Evolutionary conservation across 2,329 filamentous ascomycete species (phyloP), one percentile per base, ranked within the genome.

Genomic region (Ceratocystis ficicola): DNA sequence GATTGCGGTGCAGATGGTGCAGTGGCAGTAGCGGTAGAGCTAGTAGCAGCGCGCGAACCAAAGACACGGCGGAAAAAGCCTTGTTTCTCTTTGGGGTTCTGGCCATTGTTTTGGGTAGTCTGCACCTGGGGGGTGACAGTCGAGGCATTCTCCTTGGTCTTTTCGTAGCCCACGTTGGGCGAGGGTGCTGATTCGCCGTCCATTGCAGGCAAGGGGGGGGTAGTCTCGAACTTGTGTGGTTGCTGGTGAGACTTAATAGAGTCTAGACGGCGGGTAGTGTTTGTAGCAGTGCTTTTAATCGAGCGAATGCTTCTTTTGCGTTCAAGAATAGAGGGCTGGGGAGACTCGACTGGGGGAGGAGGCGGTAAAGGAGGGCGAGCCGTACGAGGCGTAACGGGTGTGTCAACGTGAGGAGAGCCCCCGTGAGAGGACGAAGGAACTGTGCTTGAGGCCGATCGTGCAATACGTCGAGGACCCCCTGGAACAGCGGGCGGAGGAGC

Each of bases 41-140:
- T 41, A 41, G 36, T 41, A 15, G 76, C 81, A 72, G 82, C 88
- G 44, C 88, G 84, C 8, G 86, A 88, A 57, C 79, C 89, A 77
- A 97, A 97, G 48, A 97, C 89, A 69, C 93, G 85, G 71, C 90
- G 86, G 78, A 97, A 97, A 78, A 99, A 97, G 22, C 94, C 92
- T 7, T 84, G 89, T 66, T 86, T 85, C 72, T 90, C 86, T 73
- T 88, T 89, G 64, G 79, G 73, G 66, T 75, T 76, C 71, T 78
- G 70, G 74, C 77, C 69, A 72, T 77, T 69, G 75, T 75, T 69
- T 72, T 77, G 68, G 73, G 74, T 68, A 73, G 44, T 25, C 25
- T 50, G 61, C 10, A 74, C 65, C 44, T 78, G 52, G 30, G 15
- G 52, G 30, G 22, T 77, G 52, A 81, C 80, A 69, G 81, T 80